These are phyloP conservation scores for Alternaria viburni DNA, from an alignment of 2,329 filamentous ascomycete genomes.

Conservation along the genomic window DNA sequence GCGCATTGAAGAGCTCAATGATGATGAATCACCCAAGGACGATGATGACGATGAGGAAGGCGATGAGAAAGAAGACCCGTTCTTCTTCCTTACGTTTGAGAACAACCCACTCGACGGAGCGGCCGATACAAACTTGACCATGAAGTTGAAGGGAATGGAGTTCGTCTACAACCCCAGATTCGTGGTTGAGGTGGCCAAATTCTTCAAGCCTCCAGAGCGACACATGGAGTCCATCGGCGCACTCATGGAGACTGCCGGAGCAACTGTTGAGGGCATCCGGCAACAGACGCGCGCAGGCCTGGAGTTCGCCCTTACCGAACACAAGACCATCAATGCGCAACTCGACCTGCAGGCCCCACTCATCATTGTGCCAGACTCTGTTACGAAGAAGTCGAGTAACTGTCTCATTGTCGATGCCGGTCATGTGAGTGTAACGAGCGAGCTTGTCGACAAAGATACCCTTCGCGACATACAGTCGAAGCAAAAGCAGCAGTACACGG, in stretches of 20 bases:
- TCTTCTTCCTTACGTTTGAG: slow-evolving; percentile 93
- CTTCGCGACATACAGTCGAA: slow-evolving; percentile 90
- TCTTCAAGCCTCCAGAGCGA: slow-evolving; percentile 93
- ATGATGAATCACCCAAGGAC: slow-evolving; percentile 55
- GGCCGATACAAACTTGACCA: slow-evolving; percentile 86
- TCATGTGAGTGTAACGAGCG: slow-evolving; percentile 91
- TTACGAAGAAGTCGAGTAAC: slow-evolving; percentile 78
- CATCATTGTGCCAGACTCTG: slow-evolving; percentile 94
- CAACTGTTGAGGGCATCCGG: slow-evolving; percentile 91
- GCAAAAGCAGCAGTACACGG: slow-evolving; percentile 83
- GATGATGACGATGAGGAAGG: slow-evolving; percentile 52
- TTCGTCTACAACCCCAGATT: slow-evolving; percentile 98
- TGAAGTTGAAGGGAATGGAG: slow-evolving; percentile 93
- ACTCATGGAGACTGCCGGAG: slow-evolving; percentile 92
- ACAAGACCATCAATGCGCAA: slow-evolving; percentile 97
- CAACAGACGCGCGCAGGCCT: slow-evolving; percentile 95
- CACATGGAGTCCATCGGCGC: slow-evolving; percentile 99
- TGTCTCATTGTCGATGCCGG: slow-evolving; percentile 96
- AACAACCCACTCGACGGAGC: slow-evolving; percentile 93
- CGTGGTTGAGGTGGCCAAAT: slow-evolving; percentile 86
- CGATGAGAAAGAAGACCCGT: slow-evolving; percentile 69
- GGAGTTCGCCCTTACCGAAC: slow-evolving; percentile 94
- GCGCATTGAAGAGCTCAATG: slow-evolving; percentile 56
- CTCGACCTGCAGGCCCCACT: slow-evolving; percentile 94
- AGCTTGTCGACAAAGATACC: slow-evolving; percentile 90